Evolutionary conservation across 202 grass and related monocot species (phyloP).

Genomic region (Panicum hallii): DNA sequence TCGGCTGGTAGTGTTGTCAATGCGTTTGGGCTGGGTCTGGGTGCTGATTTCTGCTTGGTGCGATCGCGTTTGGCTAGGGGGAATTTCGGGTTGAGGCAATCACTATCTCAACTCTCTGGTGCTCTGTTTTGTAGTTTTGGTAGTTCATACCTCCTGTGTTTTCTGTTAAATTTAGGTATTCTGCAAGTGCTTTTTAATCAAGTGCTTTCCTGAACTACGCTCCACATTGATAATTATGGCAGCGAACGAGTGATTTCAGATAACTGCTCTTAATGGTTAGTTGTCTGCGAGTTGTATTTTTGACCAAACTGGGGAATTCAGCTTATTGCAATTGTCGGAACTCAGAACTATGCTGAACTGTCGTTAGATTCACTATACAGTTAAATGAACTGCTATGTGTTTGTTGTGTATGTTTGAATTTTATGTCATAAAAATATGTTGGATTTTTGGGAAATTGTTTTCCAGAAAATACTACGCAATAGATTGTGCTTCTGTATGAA

Average conservation of each 20-base stretch:
- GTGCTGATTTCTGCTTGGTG: background rate
- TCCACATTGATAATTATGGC: background rate
- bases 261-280: background rate
- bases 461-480: background rate
- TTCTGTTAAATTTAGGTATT: background rate
- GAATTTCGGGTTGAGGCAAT: background rate
- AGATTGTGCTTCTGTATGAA: background rate
- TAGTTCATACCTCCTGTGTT: background rate
- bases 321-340: background rate
- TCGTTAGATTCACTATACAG: conserved; percentile 8
- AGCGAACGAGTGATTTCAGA: background rate
- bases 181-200: background rate
- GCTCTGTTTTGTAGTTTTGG: background rate
- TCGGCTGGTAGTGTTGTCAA: background rate
- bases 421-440: background rate
- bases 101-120: background rate
- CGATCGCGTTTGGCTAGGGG: conserved; percentile 13
- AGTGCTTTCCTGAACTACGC: background rate
- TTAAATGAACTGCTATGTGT: background rate
- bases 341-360: background rate
- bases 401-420: conserved; percentile 1
- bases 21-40: background rate
- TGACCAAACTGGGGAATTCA: background rate
- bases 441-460: background rate
- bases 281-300: conserved; percentile 3